Percentiles rank a stretch among this genome's conserved stretches.
Conservation (phyloP, 768 basidiomycete species). For the Podaxis mareebaensis region DNA sequence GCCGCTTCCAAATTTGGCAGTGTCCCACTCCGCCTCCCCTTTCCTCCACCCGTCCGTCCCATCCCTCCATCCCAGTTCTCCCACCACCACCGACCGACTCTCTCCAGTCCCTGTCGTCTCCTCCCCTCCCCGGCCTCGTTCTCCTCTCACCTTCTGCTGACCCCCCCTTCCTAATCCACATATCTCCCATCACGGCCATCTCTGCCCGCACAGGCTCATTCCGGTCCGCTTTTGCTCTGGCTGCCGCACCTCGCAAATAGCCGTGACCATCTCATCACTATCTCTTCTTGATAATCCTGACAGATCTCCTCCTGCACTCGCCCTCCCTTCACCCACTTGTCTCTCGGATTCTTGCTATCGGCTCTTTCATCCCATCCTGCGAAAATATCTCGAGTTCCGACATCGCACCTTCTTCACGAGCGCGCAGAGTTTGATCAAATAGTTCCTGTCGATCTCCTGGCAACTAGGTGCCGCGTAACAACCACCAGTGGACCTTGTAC, state of each 20-base stretch:
- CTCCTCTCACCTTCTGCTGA: conserved; percentile 4
- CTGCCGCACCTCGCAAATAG: conserved; percentile 5
- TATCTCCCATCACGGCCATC: conserved; percentile 27
- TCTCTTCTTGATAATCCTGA: conserved; percentile 13
- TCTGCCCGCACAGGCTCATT: conserved; percentile 18
- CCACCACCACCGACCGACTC: not conserved
- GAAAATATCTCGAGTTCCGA: not conserved
- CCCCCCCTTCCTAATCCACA: not conserved
- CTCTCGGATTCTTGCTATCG: not conserved
- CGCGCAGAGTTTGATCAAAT: no score
- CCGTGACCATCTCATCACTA: conserved; percentile 10
- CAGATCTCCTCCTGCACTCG: not conserved
- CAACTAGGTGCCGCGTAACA: conserved; percentile 2
- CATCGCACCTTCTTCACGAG: not conserved
- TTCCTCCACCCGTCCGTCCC: not conserved
- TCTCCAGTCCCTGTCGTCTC: not conserved
- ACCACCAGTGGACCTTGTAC: not conserved
- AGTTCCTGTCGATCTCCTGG: conserved; percentile 4
- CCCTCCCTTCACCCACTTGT: not conserved
- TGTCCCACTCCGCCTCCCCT: not conserved
- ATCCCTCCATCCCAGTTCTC: not conserved
- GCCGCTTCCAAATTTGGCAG: conserved; percentile 13
- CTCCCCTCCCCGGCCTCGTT: not conserved
- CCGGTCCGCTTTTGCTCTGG: conserved; percentile 8
- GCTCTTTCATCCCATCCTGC: conserved; percentile 8